phyloP scores from a whole-genome alignment of 2,329 filamentous ascomycete genomes.

The Calonectria pauciramosa region DNA sequence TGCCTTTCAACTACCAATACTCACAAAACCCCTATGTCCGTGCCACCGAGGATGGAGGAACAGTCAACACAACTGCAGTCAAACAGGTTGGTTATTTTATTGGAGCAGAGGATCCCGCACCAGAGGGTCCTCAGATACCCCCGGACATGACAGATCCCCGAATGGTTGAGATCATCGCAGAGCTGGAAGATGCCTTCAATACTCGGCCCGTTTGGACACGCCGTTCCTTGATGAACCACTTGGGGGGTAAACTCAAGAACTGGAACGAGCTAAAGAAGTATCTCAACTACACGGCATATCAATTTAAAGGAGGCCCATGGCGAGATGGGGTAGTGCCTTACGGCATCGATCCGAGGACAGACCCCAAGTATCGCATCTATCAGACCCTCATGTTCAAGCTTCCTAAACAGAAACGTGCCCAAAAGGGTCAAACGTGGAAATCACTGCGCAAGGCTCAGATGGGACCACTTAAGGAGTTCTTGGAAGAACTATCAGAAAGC shows the following conservation, averaged over 20 bases:
- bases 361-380: constrained; percentile 83
- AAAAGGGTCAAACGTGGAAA: constrained; percentile 64
- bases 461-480: constrained; percentile 55
- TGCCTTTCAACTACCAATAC: constrained; percentile 86
- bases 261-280: constrained; percentile 78
- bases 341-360: constrained; percentile 85
- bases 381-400: constrained; percentile 92
- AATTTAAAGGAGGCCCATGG: constrained; percentile 94
- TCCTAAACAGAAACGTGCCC: constrained; percentile 62
- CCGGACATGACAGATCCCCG: constrained; percentile 71
- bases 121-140: constrained; percentile 71
- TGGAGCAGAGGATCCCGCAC: constrained; percentile 72
- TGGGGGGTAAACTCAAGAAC: constrained; percentile 66
- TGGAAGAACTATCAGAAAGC: constrained; percentile 60
- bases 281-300: constrained; percentile 88
- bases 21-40: constrained; percentile 87
- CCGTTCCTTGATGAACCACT: constrained; percentile 81
- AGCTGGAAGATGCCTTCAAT: constrained; percentile 76
- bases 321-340: constrained; percentile 88
- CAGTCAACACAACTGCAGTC: constrained; percentile 72
- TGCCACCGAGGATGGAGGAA: constrained; percentile 68
- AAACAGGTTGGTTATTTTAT: constrained; percentile 71
- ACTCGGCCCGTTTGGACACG: constrained; percentile 89
- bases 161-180: constrained; percentile 74
- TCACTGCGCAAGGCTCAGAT: constrained; percentile 58